Conservation (phyloP, 331 rosid genomes). For the Acacia concinna region DNA sequence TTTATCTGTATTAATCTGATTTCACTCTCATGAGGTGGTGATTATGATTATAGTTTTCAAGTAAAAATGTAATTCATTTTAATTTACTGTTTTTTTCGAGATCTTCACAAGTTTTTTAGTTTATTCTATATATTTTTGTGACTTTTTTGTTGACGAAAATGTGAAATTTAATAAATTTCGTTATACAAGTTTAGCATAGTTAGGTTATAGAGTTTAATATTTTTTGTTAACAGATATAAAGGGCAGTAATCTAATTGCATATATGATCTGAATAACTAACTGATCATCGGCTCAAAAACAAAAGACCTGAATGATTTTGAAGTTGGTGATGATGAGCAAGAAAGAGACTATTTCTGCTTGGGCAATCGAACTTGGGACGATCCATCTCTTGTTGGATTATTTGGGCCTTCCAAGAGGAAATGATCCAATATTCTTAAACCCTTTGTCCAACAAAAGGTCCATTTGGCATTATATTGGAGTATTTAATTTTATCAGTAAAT, state of each 20-base stretch:
- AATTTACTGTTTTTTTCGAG: neutral
- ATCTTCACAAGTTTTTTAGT: neutral
- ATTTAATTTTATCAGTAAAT: neutral
- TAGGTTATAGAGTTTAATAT: neutral
- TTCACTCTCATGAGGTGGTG: neutral
- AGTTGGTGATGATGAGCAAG: neutral
- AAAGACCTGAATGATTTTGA: neutral
- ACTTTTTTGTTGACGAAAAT: neutral
- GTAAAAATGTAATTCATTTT: neutral
- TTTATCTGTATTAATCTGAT: neutral
- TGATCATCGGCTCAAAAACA: neutral
- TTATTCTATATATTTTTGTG: neutral
- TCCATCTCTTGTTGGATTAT: neutral
- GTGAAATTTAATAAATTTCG: neutral
- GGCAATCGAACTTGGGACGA: neutral
- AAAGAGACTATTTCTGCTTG: neutral
- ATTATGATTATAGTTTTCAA: neutral
- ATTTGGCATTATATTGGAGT: neutral
- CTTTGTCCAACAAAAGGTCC: neutral
- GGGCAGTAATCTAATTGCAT: neutral
- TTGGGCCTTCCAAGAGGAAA: neutral
- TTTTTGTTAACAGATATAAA: neutral
- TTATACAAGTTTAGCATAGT: neutral
- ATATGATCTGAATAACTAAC: neutral
- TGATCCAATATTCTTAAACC: neutral